A percentile compares a stretch with the other conserved stretches of the same genome.
Conservation (phyloP, 352 stramenopile genomes). For the Phytophthora ohioensis region DNA sequence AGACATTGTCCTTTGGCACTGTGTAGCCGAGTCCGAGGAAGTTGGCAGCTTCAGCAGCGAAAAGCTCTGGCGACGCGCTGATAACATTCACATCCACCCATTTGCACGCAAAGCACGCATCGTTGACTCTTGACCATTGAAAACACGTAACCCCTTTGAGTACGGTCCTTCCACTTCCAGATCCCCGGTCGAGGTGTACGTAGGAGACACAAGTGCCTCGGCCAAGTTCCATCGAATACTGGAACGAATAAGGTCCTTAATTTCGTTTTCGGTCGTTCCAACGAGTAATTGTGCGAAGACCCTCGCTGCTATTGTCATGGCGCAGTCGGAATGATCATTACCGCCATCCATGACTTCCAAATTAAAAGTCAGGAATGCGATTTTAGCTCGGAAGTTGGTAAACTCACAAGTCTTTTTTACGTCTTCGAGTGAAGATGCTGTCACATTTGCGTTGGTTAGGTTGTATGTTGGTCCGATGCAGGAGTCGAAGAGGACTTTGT, state of each 20-base stretch:
- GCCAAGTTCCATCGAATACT: conserved; percentile 62
- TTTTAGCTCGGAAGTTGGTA: conserved; percentile 68
- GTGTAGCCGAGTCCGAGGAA: conserved; percentile 61
- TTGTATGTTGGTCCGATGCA: conserved; percentile 61
- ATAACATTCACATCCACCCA: conserved; percentile 66
- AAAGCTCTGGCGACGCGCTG: conserved; percentile 65
- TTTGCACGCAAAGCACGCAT: conserved; percentile 56
- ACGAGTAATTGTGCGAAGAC: conserved; percentile 61
- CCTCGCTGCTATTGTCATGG: conserved; percentile 58
- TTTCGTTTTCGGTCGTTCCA: conserved; percentile 61
- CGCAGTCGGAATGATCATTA: conserved; percentile 50
- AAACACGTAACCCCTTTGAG: conserved; percentile 60
- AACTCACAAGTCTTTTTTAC: conserved; percentile 51
- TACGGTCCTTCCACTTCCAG: conserved; percentile 52
- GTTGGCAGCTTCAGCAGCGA: conserved; percentile 51
- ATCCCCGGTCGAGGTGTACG: conserved; percentile 52
- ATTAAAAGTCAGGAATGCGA: conserved; percentile 52
- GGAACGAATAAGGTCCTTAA: conserved; percentile 51
- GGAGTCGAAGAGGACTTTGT: conserved; percentile 57
- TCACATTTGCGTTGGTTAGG: conserved; percentile 33
- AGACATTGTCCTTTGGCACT: conserved; percentile 62
- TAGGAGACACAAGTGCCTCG: conserved; percentile 43
- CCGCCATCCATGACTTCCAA: conserved; percentile 54
- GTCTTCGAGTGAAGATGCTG: conserved; percentile 29
- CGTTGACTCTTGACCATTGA: conserved; percentile 68